Base-by-base conservation (phyloP, 148 eudicot species). In the Mesembryanthemum crystallinum region DNA sequence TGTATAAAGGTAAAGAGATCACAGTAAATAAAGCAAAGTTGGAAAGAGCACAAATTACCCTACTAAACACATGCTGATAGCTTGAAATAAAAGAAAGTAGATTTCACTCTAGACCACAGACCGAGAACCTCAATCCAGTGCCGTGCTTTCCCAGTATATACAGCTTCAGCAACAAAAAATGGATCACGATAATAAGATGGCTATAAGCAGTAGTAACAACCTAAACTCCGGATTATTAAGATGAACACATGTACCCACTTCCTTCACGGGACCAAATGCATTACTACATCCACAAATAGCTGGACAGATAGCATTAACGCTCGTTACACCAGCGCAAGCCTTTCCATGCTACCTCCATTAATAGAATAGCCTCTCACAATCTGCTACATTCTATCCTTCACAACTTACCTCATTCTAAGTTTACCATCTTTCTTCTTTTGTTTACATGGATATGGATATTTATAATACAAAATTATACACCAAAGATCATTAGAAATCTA, bases 331-430 rank as follows among this genome's bases (percentile, higher is more conserved):
- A 51, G 6, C 45, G 24, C 73, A 20, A 51, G 42, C 28, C n/a
- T n/a, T n/a, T n/a, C n/a, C n/a, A n/a, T n/a, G n/a, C 30, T 39
- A 30, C 37, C 69, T 67, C 72, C 24, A 8, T 11, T 12, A n/a
- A 67, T 23, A 3, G 17, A 42, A 27, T 49, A 45, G 32, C 58
- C 66, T 61, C 59, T 45, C 45, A 2, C 12, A 75, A 20, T n/a
- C n/a, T n/a, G n/a, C 66, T 27, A 27, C n/a, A 70, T 15, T 58
- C 45, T 59, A 55, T 47, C 61, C 7, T 37, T 63, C 20, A 77
- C 35, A 77, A 49, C 67, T 62, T 62, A 61, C 24, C 30, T 74
- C 35, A 47, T 32, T 27, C 23, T 27, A 20, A 7, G 20, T 1
- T 24, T 13, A 7, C 3, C 25, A 47, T 9, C 15, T 25, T 10